These are phyloP conservation scores for Aspergillus thermomutatus DNA, from an alignment of 2,329 filamentous ascomycete genomes.

Conservation along the genomic window DNA sequence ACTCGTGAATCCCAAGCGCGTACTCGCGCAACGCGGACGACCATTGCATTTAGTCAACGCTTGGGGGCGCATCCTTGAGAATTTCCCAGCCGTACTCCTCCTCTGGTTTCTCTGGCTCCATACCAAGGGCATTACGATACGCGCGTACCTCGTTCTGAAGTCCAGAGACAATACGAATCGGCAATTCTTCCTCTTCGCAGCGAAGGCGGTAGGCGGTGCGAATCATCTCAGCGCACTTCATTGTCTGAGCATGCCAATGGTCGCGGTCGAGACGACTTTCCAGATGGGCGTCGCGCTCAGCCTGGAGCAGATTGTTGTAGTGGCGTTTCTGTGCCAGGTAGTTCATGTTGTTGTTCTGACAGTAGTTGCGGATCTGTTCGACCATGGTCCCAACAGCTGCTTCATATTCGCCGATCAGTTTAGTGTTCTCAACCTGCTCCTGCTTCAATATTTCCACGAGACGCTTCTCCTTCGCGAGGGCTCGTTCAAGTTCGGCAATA, in stretches of 20 bases:
- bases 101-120: constrained; percentile 47
- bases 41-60: constrained; percentile 24
- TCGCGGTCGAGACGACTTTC: constrained; percentile 48
- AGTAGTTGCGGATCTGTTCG: constrained; percentile 50
- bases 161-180: constrained; percentile 43
- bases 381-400: constrained; percentile 46
- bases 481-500: constrained; percentile 48
- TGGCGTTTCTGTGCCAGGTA: constrained; percentile 46
- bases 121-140: constrained; percentile 45
- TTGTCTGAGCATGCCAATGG: constrained; percentile 47
- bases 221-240: constrained; percentile 49
- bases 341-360: constrained; percentile 48
- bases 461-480: constrained; percentile 45
- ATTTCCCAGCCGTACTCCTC: constrained; percentile 50
- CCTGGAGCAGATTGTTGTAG: constrained; percentile 50
- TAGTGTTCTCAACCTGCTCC: constrained; percentile 48
- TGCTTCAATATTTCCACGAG: constrained; percentile 41
- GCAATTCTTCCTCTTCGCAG: constrained; percentile 46
- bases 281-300: constrained; percentile 49
- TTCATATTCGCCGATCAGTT: constrained; percentile 48
- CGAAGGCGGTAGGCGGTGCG: constrained; percentile 47
- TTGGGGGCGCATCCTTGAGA: constrained; percentile 41
- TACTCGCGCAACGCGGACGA: background rate
- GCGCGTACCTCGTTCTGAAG: constrained; percentile 50
- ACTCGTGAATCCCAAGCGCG: constrained; percentile 10